A percentile compares a stretch with the other conserved stretches of the same genome.
These are phyloP conservation scores for Aspergillus terreus DNA, from an alignment of 2,329 filamentous ascomycete genomes.

Conservation along the genomic window DNA sequence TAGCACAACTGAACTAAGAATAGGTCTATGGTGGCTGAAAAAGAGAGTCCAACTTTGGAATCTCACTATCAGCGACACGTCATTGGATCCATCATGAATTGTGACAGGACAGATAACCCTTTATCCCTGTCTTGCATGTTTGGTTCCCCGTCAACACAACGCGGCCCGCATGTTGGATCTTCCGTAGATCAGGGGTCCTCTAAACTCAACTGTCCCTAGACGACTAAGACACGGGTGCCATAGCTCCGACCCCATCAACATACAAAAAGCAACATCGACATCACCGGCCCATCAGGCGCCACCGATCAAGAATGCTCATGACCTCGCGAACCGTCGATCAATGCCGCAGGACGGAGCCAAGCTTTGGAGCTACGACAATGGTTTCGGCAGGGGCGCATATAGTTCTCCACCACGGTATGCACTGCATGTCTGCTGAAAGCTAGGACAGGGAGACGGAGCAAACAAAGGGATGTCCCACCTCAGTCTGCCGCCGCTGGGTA, in stretches of 20 bases:
- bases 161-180: too few species aligned
- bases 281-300: not conserved
- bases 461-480: not conserved
- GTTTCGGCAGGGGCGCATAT: constrained; percentile 3
- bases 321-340: constrained; percentile 1
- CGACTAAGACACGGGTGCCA: too few species aligned
- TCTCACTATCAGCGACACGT: constrained; percentile 1
- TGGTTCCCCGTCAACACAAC: too few species aligned
- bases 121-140: too few species aligned
- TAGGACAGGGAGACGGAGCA: not conserved
- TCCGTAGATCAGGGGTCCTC: too few species aligned
- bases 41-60: not conserved
- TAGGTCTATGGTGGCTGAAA: not conserved
- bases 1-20: not conserved
- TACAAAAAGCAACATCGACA: not conserved
- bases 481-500: not conserved
- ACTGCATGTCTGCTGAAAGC: not conserved
- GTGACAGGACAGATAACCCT: too few species aligned
- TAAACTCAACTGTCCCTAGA: too few species aligned
- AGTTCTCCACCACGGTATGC: not conserved
- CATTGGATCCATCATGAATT: not conserved
- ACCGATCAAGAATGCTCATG: not conserved
- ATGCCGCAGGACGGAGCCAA: not conserved
- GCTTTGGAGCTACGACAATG: not conserved
- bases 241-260: not conserved